Evolutionary conservation across 2,329 filamentous ascomycete species (phyloP).

Genomic region (Parascedosporium putredinis): DNA sequence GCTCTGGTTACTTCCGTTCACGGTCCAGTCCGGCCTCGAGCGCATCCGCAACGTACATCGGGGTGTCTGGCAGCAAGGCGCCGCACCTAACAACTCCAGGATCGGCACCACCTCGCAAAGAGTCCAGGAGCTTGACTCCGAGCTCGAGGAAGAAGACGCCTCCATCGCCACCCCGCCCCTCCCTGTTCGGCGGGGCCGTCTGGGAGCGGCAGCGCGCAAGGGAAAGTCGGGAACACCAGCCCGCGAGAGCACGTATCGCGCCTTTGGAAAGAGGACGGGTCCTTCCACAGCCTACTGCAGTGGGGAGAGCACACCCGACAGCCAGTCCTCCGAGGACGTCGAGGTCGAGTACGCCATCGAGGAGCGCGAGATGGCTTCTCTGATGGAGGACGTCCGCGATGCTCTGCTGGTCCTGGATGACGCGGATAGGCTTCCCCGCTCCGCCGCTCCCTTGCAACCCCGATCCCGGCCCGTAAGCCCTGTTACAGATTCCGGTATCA

Average conservation of each 20-base stretch:
- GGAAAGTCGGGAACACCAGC: too few species aligned
- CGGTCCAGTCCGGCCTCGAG: slow-evolving; percentile 1
- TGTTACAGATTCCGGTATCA: background rate
- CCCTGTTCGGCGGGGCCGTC: too few species aligned
- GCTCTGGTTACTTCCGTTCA: background rate
- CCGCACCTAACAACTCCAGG: background rate
- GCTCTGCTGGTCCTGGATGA: background rate
- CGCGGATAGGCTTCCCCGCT: background rate
- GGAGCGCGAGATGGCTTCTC: background rate
- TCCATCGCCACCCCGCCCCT: background rate
- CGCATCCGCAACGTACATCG: background rate
- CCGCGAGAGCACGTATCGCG: background rate
- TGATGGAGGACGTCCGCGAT: slow-evolving; percentile 3
- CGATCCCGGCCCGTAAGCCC: background rate
- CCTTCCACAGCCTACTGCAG: background rate
- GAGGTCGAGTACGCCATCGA: slow-evolving; percentile 1
- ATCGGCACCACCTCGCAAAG: background rate
- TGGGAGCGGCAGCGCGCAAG: too few species aligned
- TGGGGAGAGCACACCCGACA: slow-evolving; percentile 1
- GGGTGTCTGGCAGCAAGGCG: background rate
- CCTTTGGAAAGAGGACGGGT: background rate
- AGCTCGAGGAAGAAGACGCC: background rate
- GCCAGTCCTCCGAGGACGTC: background rate
- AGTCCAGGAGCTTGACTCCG: background rate
- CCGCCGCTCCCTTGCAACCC: background rate